Base-by-base conservation (phyloP, 1,284 basidiomycete genomes). In the Ustilago curta region DNA sequence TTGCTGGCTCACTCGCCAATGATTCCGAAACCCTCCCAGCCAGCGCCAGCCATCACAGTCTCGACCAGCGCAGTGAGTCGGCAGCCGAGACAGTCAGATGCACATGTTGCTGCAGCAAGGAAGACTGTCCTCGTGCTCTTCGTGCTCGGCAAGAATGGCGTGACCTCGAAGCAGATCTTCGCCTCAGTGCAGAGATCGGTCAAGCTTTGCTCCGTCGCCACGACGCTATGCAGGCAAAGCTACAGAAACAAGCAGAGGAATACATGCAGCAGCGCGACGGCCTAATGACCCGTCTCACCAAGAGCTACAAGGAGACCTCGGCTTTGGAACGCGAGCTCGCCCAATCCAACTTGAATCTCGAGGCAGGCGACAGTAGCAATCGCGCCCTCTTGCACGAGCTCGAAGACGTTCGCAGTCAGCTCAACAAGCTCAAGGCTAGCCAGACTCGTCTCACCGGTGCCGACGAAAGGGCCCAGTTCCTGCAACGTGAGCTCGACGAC, bases 141-240 rank as follows among this genome's bases (percentile, higher is more conserved):
- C 69, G 80, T 14, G 78, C 82, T n/a, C 67, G 73, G 14, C 65
- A 74, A 55, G 81, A 83, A 48, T 78, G 81, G 70, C 69, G 75
- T n/a, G 78, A 83, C 25, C 72, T 84, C 50, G 83, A 84, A 53
- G 73, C 75, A 11, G 82, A 84, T 49, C 74, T 84, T 23, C 76
- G 80, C 18, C 75, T 84, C n/a, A 83, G 82, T 44, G 83, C 83
- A 94, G 94, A 97, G 87, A 91, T 97, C 50, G 95, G 95, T 1
- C 93, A 94, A 85, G 94, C 94, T 1, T 86, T 98, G 48, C 85
- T 97, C 51, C 90, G 92, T 80, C 88, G 91, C 70, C 93, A 95
- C 83, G 94, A 96, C 85, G 92, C 91, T 4, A 92, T 92, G 83
- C 89, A 94, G 52, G 90, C 91, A 59, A 88, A 89, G 76, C 53